phyloP scores from a whole-genome alignment of 768 basidiomycete genomes.

The Dioszegia crocea region DNA sequence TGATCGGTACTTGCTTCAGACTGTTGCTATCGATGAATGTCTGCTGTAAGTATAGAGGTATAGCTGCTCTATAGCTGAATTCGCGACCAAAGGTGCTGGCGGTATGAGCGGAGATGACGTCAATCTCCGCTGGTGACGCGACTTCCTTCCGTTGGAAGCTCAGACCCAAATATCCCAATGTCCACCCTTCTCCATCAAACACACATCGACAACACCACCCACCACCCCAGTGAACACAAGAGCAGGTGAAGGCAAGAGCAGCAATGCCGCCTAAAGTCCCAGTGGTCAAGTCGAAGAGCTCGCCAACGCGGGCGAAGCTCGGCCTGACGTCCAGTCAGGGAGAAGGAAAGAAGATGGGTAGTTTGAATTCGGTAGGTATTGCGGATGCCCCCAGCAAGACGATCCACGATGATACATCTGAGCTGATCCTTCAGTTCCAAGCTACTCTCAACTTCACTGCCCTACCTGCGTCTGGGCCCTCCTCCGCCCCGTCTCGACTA shows the following conservation, averaged over 20 bases:
- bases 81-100: too few species aligned
- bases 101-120: too few species aligned
- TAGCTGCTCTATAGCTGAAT: too few species aligned
- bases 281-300: slow-evolving; percentile 5
- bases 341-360: slow-evolving; percentile 28
- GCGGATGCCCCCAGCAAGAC: neutral
- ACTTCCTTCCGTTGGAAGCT: slow-evolving; percentile 1
- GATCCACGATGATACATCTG: neutral
- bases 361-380: slow-evolving; percentile 38
- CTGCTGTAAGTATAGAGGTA: too few species aligned
- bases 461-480: slow-evolving; percentile 8
- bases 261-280: neutral
- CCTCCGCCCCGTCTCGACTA: slow-evolving; percentile 6
- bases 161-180: neutral
- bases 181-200: neutral
- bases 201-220: neutral
- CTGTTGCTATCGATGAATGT: too few species aligned
- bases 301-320: neutral
- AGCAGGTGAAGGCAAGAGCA: neutral
- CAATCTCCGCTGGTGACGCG: neutral
- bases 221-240: neutral
- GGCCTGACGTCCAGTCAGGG: neutral
- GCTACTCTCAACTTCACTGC: slow-evolving; percentile 31
- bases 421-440: slow-evolving; percentile 27
- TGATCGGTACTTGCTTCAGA: too few species aligned